Conservation (phyloP, 2,329 filamentous ascomycete genomes). For the Myriosclerotinia curreyana region DNA sequence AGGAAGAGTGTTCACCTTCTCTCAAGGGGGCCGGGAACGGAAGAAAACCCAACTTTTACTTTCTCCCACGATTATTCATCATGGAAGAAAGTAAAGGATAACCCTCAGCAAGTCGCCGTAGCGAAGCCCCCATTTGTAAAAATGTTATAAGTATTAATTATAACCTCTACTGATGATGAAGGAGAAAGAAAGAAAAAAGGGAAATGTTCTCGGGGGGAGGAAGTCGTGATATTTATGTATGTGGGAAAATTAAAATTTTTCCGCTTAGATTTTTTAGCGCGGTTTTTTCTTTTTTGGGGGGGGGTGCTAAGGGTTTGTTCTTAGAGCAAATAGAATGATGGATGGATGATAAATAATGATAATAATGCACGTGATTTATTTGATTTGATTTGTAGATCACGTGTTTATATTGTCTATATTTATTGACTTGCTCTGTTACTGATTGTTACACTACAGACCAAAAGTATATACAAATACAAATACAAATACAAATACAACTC, state of each 20-base stretch:
- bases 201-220: not conserved
- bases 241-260: constrained; percentile 3
- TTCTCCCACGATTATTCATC: no score
- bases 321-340: no score
- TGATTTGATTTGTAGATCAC: no score
- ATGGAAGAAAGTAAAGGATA: constrained; percentile 35
- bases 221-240: constrained; percentile 26
- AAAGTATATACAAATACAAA: no score
- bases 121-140: constrained; percentile 42
- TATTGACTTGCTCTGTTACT: no score
- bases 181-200: constrained; percentile 31
- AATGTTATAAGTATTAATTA: constrained; percentile 42
- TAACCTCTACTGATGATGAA: constrained; percentile 42
- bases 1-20: constrained; percentile 44
- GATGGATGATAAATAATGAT: no score
- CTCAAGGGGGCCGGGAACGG: constrained; percentile 46
- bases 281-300: no score
- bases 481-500: not conserved
- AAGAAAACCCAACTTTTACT: constrained; percentile 40
- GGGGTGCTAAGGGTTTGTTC: no score
- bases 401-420: no score
- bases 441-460: no score
- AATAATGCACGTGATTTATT: no score
- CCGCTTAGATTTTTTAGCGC: constrained; percentile 21
- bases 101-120: constrained; percentile 45